These are phyloP conservation scores for Chernovozyma aurita DNA, from an alignment of 1,139 yeast species.

Conservation along the genomic window DNA sequence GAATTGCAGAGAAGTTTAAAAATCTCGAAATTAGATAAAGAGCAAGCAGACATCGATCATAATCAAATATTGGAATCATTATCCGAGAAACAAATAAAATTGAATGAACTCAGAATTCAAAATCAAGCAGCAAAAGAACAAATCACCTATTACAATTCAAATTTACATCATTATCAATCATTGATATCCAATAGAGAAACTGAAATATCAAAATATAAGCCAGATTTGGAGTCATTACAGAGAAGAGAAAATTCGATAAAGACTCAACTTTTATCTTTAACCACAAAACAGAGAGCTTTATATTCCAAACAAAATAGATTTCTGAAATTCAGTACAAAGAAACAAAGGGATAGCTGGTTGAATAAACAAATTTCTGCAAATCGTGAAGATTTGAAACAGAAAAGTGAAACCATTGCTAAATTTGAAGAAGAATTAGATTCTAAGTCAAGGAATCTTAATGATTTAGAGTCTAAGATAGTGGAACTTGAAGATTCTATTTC, in stretches of 20 bases:
- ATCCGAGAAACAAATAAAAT: slow-evolving; percentile 35
- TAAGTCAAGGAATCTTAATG: slow-evolving; percentile 15
- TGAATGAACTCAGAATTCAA: slow-evolving; percentile 25
- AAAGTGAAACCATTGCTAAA: slow-evolving; percentile 11
- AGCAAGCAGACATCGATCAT: slow-evolving; percentile 46
- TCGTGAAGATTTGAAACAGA: slow-evolving; percentile 16
- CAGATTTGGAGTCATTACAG: slow-evolving; percentile 38
- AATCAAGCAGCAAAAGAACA: slow-evolving; percentile 15
- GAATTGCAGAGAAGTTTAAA: slow-evolving; percentile 34
- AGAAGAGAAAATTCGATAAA: slow-evolving; percentile 39
- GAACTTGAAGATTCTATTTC: slow-evolving; percentile 33
- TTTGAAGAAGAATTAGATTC: not conserved
- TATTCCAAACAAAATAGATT: slow-evolving; percentile 73
- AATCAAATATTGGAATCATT: slow-evolving; percentile 42
- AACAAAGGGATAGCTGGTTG: slow-evolving; percentile 73
- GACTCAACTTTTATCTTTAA: slow-evolving; percentile 37
- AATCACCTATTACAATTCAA: slow-evolving; percentile 12
- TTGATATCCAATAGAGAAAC: slow-evolving; percentile 20
- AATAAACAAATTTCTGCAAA: slow-evolving; percentile 22
- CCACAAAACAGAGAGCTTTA: slow-evolving; percentile 56
- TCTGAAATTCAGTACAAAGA: slow-evolving; percentile 50
- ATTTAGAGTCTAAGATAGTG: slow-evolving; percentile 16
- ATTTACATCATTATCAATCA: slow-evolving; percentile 17
- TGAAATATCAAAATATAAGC: slow-evolving; percentile 26
- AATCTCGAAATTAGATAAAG: slow-evolving; percentile 46